These are phyloP conservation scores for Taxillus chinensis DNA, from an alignment of 164 flowering plant genomes.

Conservation along the genomic window DNA sequence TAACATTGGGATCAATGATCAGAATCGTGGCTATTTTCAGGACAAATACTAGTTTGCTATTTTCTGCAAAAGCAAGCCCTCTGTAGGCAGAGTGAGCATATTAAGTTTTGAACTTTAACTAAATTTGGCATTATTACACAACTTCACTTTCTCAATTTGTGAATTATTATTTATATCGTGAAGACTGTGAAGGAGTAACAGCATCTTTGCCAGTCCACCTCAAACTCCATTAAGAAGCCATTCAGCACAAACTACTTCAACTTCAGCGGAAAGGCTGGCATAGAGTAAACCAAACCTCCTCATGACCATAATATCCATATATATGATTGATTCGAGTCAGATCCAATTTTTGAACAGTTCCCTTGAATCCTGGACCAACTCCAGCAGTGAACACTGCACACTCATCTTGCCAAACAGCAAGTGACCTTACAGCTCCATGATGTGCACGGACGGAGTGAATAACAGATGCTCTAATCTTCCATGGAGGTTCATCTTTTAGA, in stretches of 20 bases:
- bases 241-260: neutral
- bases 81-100: too few species aligned
- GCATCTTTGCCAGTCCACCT: too few species aligned
- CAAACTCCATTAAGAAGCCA: too few species aligned
- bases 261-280: neutral
- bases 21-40: too few species aligned
- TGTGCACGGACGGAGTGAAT: slow-evolving; percentile 79
- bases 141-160: neutral
- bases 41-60: too few species aligned
- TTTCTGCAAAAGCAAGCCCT: too few species aligned
- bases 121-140: neutral
- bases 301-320: slow-evolving; percentile 90
- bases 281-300: slow-evolving; percentile 60
- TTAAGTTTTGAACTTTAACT: too few species aligned
- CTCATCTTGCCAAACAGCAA: slow-evolving; percentile 78
- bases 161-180: too few species aligned
- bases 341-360: slow-evolving; percentile 91
- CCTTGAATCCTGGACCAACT: slow-evolving; percentile 89
- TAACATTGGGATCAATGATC: too few species aligned
- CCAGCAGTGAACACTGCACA: slow-evolving; percentile 79
- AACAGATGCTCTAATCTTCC: slow-evolving; percentile 87
- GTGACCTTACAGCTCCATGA: slow-evolving; percentile 71
- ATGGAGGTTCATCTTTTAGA: slow-evolving; percentile 78
- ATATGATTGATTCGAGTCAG: slow-evolving; percentile 54
- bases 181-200: too few species aligned